phyloP scores from a whole-genome alignment of 1,139 yeast genomes.

The Blastobotrys elegans region DNA sequence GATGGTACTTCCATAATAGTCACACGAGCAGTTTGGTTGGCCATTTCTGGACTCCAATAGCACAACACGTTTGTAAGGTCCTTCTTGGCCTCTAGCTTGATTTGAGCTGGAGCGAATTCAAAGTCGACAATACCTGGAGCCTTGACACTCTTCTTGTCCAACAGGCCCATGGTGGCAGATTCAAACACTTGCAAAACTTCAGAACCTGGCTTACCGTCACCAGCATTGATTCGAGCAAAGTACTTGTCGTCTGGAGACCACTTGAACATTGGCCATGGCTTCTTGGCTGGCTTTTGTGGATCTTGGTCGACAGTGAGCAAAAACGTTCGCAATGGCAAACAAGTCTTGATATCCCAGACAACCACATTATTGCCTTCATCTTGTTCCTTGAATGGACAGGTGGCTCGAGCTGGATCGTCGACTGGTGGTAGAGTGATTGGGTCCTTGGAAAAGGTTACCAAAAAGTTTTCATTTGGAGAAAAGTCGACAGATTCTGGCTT shows the following conservation, averaged over 20 bases:
- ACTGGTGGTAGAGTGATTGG: conserved; percentile 70
- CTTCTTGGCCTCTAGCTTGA: conserved; percentile 50
- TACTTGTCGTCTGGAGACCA: conserved; percentile 94
- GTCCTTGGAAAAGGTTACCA: conserved; percentile 86
- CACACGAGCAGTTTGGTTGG: conserved; percentile 93
- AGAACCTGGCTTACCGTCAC: conserved; percentile 26
- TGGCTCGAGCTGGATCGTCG: conserved; percentile 51
- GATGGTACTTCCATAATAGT: conserved; percentile 85
- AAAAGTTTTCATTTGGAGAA: conserved; percentile 84
- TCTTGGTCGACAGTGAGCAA: conserved; percentile 45
- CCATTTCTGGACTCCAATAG: conserved; percentile 95
- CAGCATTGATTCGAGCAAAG: conserved; percentile 94
- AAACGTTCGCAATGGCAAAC: conserved; percentile 83
- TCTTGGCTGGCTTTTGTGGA: conserved; percentile 40
- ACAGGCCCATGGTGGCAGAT: conserved; percentile 61
- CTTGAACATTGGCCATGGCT: conserved; percentile 89
- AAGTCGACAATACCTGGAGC: conserved; percentile 86
- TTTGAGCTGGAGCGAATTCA: conserved; percentile 92
- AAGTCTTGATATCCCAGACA: conserved; percentile 86
- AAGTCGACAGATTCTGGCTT: conserved; percentile 87
- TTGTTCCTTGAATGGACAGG: conserved; percentile 79
- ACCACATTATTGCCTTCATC: conserved; percentile 92
- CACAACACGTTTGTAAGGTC: conserved; percentile 47
- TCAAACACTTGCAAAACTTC: conserved; percentile 82
- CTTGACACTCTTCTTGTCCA: conserved; percentile 82